Conservation (phyloP, 2,329 filamentous ascomycete species). For the Fusarium torulosum region DNA sequence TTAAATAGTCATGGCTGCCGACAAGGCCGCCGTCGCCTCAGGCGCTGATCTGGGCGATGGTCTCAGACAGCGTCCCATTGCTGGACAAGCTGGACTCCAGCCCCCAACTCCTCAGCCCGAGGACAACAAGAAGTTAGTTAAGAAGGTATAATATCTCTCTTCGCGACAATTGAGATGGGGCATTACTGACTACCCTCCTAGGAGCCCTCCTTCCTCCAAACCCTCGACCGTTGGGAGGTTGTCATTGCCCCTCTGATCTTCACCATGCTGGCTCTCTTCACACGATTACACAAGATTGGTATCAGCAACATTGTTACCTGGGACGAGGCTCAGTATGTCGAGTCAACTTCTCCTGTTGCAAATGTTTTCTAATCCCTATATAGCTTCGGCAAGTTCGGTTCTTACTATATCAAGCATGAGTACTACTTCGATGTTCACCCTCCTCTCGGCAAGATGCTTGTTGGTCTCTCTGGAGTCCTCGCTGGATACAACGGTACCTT, state of each 20-base stretch:
- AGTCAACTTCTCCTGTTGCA: not conserved
- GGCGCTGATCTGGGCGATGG: constrained; percentile 70
- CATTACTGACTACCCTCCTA: constrained; percentile 49
- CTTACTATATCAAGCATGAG: constrained; percentile 98
- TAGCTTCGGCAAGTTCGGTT: constrained; percentile 97
- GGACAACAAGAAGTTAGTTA: constrained; percentile 70
- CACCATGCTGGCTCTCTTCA: constrained; percentile 73
- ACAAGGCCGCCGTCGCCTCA: constrained; percentile 68
- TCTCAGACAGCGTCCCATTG: constrained; percentile 66
- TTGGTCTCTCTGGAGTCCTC: constrained; percentile 94
- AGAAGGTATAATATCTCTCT: constrained; percentile 62
- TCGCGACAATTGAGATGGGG: not conserved
- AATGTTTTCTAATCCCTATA: constrained; percentile 38
- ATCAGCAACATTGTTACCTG: constrained; percentile 75
- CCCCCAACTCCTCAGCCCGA: constrained; percentile 61
- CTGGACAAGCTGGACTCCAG: constrained; percentile 51
- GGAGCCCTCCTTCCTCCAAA: constrained; percentile 69
- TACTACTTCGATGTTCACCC: constrained; percentile 97
- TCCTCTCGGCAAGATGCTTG: constrained; percentile 97
- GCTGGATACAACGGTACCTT: constrained; percentile 99
- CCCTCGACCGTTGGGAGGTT: constrained; percentile 74
- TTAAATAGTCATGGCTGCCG: constrained; percentile 63
- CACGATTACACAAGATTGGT: constrained; percentile 77
- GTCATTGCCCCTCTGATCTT: constrained; percentile 72
- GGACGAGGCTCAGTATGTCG: constrained; percentile 74